phyloP scores from a whole-genome alignment of 257 asterid genomes.

The Solanum gandarillasii region DNA sequence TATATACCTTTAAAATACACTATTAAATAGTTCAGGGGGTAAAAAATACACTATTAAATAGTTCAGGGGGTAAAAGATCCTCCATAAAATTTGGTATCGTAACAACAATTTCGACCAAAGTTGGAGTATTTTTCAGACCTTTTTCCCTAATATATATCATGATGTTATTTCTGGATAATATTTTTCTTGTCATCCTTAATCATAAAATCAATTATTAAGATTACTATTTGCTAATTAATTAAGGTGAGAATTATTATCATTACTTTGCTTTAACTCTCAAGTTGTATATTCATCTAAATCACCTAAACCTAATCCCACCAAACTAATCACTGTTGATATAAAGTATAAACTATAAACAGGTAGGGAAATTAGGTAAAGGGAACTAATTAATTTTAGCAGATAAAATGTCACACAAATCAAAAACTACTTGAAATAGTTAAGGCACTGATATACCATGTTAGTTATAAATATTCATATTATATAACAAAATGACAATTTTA shows the following conservation, averaged over 20 bases:
- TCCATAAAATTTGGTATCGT: too few relatives aligned
- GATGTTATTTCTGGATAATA: neutral
- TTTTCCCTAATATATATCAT: neutral
- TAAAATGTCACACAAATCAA: neutral
- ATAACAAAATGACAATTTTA: too few relatives aligned
- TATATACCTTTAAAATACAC: too few relatives aligned
- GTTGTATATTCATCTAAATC: neutral
- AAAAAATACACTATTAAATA: too few relatives aligned
- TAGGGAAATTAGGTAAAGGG: neutral
- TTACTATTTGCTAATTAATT: neutral
- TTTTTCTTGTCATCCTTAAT: neutral
- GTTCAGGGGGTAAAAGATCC: too few relatives aligned
- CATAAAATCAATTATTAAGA: neutral
- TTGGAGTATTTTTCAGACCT: too few relatives aligned
- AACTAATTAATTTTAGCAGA: neutral
- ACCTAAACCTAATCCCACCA: neutral
- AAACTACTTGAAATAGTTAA: neutral
- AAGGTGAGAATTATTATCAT: neutral
- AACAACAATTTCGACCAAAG: too few relatives aligned
- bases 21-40: too few relatives aligned
- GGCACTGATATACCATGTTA: neutral
- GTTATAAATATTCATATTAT: too few relatives aligned
- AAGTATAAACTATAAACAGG: neutral
- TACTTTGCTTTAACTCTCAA: neutral
- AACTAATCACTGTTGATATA: neutral